A percentile compares a stretch with the other conserved stretches of the same genome.
phyloP scores from a whole-genome alignment of 768 basidiomycete genomes.

The Erythrobasidium yunnanense region DNA sequence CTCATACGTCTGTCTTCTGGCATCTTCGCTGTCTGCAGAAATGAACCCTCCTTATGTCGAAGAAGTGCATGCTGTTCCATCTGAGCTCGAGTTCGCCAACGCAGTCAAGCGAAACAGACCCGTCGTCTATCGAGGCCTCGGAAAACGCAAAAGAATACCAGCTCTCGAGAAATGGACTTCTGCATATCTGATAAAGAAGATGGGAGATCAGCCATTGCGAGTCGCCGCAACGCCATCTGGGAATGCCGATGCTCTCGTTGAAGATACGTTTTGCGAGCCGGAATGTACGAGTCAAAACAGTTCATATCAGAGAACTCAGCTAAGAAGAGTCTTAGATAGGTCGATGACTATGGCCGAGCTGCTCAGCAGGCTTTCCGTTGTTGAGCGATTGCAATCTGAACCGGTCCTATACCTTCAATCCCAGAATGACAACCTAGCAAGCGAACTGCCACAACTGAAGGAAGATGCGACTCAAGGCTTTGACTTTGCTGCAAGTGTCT shows the following conservation, averaged over 20 bases:
- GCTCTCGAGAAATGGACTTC: constrained; percentile 4
- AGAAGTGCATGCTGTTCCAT: neutral
- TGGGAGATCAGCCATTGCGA: constrained; percentile 1
- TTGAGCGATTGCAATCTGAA: neutral
- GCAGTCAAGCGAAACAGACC: constrained; percentile 20
- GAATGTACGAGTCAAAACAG: neutral
- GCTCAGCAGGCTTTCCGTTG: neutral
- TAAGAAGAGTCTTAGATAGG: neutral
- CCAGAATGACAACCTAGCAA: constrained; percentile 20
- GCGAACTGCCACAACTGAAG: neutral
- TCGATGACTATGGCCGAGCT: constrained; percentile 1
- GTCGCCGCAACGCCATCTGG: constrained; percentile 18
- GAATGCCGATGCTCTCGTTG: constrained; percentile 17
- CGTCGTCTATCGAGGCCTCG: constrained; percentile 8
- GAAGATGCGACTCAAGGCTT: constrained; percentile 14
- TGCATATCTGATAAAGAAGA: neutral
- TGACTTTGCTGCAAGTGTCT: constrained; percentile 7
- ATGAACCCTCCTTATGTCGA: constrained; percentile 15
- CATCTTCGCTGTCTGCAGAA: neutral
- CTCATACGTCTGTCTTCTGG: neutral
- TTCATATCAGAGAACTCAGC: neutral
- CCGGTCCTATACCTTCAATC: constrained; percentile 17
- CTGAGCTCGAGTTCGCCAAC: neutral
- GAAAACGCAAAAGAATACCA: neutral
- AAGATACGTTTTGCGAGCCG: constrained; percentile 5